A percentile compares a stretch with the other conserved stretches of the same genome.
Conservation (phyloP, 352 stramenopile genomes). For the Peronosclerospora sorghi region DNA sequence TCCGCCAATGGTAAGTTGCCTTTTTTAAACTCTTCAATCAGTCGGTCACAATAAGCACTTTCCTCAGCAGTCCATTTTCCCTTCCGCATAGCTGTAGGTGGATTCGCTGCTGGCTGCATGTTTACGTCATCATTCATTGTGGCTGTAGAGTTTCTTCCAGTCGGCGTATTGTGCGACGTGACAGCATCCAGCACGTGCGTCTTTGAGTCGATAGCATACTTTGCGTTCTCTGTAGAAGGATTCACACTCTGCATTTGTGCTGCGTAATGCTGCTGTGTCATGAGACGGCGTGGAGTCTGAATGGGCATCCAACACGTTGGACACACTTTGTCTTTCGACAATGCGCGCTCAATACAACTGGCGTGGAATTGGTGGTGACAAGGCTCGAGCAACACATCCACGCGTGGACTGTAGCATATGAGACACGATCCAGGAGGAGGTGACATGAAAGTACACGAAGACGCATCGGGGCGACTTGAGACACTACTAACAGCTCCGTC, state of each 20-base stretch:
- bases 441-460: constrained; percentile 8
- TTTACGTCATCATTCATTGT: constrained; percentile 1
- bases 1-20: constrained; percentile 94
- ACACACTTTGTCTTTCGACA: constrained; percentile 70
- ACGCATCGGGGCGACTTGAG: too few relatives aligned
- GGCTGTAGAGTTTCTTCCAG: neutral
- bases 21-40: constrained; percentile 96
- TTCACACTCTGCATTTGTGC: constrained; percentile 5
- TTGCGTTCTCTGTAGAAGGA: neutral
- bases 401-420: constrained; percentile 27
- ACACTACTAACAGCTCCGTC: too few relatives aligned
- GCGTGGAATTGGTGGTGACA: constrained; percentile 77
- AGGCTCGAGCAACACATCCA: constrained; percentile 38
- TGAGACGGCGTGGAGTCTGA: constrained; percentile 40
- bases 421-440: constrained; percentile 18
- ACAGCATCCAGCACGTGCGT: constrained; percentile 13
- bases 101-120: neutral
- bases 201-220: constrained; percentile 14
- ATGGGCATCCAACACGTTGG: constrained; percentile 66
- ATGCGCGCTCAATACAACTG: constrained; percentile 55
- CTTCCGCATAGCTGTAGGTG: constrained; percentile 57
- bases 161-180: constrained; percentile 1
- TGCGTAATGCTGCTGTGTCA: constrained; percentile 19
- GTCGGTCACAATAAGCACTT: constrained; percentile 93
- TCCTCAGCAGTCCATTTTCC: constrained; percentile 97